Evolutionary conservation across 108 stramenopile genomes (phyloP), one percentile per base, ranked within the genome.

Genomic region (Skeletonema grethae): DNA sequence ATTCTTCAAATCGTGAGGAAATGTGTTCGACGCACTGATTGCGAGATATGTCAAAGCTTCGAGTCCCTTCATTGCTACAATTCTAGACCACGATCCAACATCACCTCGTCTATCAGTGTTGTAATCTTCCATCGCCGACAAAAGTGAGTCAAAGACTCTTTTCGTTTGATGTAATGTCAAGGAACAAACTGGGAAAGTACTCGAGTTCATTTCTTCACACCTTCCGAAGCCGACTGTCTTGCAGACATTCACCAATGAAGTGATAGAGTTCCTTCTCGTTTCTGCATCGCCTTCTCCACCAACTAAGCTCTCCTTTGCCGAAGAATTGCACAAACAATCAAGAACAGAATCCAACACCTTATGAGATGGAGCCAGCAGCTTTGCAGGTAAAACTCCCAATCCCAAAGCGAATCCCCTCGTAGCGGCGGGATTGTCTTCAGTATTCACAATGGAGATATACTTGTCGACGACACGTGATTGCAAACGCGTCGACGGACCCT

Each of bases 71-170:
- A 98, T 86, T 22, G 98, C 94, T 18, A 91, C 97, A 45, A 92
- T 88, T 39, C 99, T 76, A 65, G 88, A 96, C 98, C 97, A 99
- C 20, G 97, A 97, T 43, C 99, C 99, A 38, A 98, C 96, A 82
- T 99, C 99, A 7, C 99, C 99, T 22, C 99, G 85, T 67, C 95
- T 88, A 89, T 99, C 99, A 32, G 86, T 89, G 41, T 87, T 93
- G 79, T 99, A 99, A 76, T 99, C 99, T 28, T 87, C 90, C 58
- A 95, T 73, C 12, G 93, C 84, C 20, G 34, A 63, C 46, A 95
- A 69, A 24, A 97, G 82, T 35, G 96, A 70, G 24, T 70, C 55
- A 39, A 96, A 85, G 15, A 97, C 87, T 58, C 69, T 75, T 16
- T 68, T 41, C 25, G 90, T 61, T 70, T 94, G 92, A 12, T 59